Conservation (phyloP, 345 rosid genomes). For the Lepidium didymum region DNA sequence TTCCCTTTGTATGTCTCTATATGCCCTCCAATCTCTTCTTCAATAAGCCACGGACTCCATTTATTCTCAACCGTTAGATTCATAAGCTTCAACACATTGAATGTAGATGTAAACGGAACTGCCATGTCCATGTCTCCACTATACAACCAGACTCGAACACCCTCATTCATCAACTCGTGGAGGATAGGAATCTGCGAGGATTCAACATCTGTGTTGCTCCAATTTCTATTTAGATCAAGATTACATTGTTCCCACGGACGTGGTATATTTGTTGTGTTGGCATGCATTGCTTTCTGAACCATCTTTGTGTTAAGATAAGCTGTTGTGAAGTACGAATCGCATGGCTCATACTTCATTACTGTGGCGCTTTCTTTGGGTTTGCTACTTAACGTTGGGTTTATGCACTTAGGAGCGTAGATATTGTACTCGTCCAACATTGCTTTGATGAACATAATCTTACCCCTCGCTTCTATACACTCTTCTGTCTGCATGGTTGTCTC, state of each 20-base stretch:
- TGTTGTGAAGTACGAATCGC: conserved; percentile 32
- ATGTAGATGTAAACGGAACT: conserved; percentile 69
- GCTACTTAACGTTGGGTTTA: conserved; percentile 5
- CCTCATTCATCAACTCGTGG: conserved; percentile 51
- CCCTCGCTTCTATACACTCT: no score
- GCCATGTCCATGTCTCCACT: conserved; percentile 80
- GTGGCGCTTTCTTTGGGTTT: conserved; percentile 48
- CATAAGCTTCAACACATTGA: conserved; percentile 47
- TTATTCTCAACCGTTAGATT: conserved; percentile 52
- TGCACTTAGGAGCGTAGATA: conserved; percentile 59
- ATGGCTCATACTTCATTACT: conserved; percentile 46
- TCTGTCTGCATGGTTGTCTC: no score
- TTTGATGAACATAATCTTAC: no score
- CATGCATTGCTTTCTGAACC: conserved; percentile 66
- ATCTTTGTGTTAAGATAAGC: conserved; percentile 50
- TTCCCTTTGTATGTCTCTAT: conserved; percentile 2
- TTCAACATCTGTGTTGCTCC: conserved; percentile 36
- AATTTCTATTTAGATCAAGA: conserved; percentile 41
- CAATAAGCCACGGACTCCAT: conserved; percentile 76
- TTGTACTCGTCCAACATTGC: conserved; percentile 46
- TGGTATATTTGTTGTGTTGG: conserved; percentile 44
- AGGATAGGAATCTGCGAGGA: conserved; percentile 56
- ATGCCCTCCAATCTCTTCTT: conserved; percentile 30
- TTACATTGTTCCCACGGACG: conserved; percentile 76
- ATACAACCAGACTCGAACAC: conserved; percentile 53